Base-by-base conservation (phyloP, 1,139 yeast genomes). In the Kodamaea sp. region DNA sequence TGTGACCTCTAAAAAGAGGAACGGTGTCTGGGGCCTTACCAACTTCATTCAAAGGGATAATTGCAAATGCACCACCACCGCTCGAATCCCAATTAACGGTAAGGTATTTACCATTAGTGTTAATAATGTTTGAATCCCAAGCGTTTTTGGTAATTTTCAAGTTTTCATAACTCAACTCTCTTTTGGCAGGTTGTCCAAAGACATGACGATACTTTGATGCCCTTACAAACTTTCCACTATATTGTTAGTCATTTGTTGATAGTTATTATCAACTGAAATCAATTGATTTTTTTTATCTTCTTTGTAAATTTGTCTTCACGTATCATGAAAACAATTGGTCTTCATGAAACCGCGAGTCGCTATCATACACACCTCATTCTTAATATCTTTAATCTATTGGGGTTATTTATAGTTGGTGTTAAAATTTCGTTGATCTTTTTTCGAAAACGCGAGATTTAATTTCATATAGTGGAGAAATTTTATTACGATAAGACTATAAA, bases 11-110 rank as follows among this genome's bases (percentile, higher is more conserved):
- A 62, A 90, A 92, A 51, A 92, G 73, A 2, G 97, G 92, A 35
- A 89, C 92, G 44, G 84, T 79, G 54, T 92, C 98, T 5, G 97
- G 97, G 7, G 92, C 82, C 61, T 89, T 92, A n/a, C 97, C 97
- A 12, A 79, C 83, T 61, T 90, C 97, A 7, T 62, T 57, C 25
- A 87, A 68, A 2, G 98, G 98, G 41, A 92, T 81, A 10, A 92
- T 84, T 1, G 96, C 96, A 70, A 92, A 90, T 0, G 97, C 94
- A 39, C 98, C 98, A 46, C 97, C 97, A 32, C 97, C 97, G 6
- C 95, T 84, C 15, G 97, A 75, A 45, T 87, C 89, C 96, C 96
- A 89, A 61, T 88, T 89, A 45, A 88, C 85, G 0, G 96, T 75
- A 30, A 92, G 65, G 56, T 79, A 92, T 61, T 84, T 83, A 27